Percentiles rank a stretch among this genome's conserved stretches.
phyloP scores from a whole-genome alignment of 2,329 filamentous ascomycete species.

The Tolypocladium cylindrosporum region DNA sequence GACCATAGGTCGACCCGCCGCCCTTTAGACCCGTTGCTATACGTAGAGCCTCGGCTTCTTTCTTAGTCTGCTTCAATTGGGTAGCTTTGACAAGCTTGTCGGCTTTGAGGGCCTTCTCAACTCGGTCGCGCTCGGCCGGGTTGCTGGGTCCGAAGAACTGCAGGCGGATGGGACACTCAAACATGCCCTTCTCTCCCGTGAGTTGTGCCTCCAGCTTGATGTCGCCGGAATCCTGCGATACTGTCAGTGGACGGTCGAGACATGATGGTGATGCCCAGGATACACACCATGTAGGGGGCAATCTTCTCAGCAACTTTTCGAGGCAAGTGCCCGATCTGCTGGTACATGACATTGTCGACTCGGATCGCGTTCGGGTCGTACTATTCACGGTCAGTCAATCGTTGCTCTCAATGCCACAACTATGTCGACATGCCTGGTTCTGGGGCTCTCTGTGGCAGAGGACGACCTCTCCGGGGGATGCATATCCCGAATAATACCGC shows the following conservation, averaged over 20 bases:
- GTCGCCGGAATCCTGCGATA: conserved; percentile 39
- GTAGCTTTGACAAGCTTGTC: conserved; percentile 53
- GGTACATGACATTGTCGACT: conserved; percentile 64
- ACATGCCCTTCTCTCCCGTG: conserved; percentile 54
- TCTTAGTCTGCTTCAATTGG: conserved; percentile 44
- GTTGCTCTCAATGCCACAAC: background rate
- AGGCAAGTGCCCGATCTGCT: conserved; percentile 73
- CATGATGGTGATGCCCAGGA: background rate
- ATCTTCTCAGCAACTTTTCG: conserved; percentile 58
- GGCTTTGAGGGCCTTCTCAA: conserved; percentile 53
- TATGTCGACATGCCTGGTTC: conserved; percentile 37
- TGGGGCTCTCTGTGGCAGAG: conserved; percentile 53
- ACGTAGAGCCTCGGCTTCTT: conserved; percentile 42
- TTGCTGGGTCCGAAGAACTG: conserved; percentile 60
- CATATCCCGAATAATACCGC: conserved; percentile 53
- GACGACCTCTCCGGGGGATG: conserved; percentile 53
- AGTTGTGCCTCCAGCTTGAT: conserved; percentile 61
- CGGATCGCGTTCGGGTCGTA: conserved; percentile 71
- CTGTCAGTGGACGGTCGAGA: background rate
- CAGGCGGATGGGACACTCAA: conserved; percentile 63
- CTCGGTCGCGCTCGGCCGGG: conserved; percentile 33
- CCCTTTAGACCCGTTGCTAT: conserved; percentile 29
- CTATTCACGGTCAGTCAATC: conserved; percentile 9
- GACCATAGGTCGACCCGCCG: conserved; percentile 26
- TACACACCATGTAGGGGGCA: conserved; percentile 56